Base-by-base conservation (phyloP, 768 basidiomycete species). In the Leccinellum rugosiceps region DNA sequence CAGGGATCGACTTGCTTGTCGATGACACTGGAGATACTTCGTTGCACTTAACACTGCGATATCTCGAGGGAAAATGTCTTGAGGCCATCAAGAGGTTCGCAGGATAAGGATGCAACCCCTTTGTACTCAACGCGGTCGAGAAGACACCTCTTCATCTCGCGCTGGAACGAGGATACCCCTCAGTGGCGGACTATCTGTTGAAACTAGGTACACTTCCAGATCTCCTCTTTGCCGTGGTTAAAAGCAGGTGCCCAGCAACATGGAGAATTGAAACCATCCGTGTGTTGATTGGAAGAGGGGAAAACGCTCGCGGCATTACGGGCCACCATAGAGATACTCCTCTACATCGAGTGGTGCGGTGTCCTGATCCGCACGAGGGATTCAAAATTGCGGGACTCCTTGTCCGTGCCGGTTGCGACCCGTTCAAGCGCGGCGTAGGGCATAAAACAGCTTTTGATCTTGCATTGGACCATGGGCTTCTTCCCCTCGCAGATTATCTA, bases 381-480 rank as follows among this genome's bases (percentile, higher is more conserved):
- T 26, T 26, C 3, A 26, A 26, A 26, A 3, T 26, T 26, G 26
- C 26, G 6, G 26, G 6, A 31, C 4, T 48, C 5, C 52, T 65
- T 3, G n/a, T 60, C 2, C 52, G 7, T 1, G 52, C 28, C 28
- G 65, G 61, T 1, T 60, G 65, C 6, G 38, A 63, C 10, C 56
- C 52, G 4, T 25, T 58, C 21, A 0, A 14, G 2, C 4, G 5
- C 3, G 28, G 30, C 31, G 5, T 1, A 1, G 2, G 8, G 0
- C 52, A 55, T 1, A 35, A 44, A 11, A 53, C 61, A 14, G 25
- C 61, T 8, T 48, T 66, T 8, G 32, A 63, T 1, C 6, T 52
- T 9, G 64, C 60, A 0, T 43, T 63, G 32, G 15, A 50, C 21
- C 50, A 14, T 23, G 19, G 3, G 2, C 19, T n/a, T 31, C 7